phyloP scores from a whole-genome alignment of 495 filamentous ascomycete genomes.

The Pseudomonodictys pantanalensis region DNA sequence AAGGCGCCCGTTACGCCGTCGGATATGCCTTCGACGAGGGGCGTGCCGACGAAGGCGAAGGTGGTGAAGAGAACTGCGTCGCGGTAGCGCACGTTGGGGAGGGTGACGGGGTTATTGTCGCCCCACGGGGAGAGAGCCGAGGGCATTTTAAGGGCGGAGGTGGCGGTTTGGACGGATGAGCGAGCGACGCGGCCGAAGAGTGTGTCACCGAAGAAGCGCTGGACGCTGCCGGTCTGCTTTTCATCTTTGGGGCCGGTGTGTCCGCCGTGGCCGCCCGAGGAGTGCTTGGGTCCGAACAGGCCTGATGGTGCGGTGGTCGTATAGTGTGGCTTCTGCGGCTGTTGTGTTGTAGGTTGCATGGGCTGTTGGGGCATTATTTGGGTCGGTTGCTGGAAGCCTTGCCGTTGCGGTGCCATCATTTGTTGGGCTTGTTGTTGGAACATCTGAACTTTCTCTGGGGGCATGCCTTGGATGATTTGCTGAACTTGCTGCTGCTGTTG shows the following conservation, averaged over 20 bases:
- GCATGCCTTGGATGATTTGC: constrained; percentile 28
- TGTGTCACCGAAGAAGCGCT: constrained; percentile 43
- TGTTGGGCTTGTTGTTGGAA: constrained; percentile 31
- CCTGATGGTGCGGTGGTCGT: constrained; percentile 14
- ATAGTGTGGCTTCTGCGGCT: constrained; percentile 11
- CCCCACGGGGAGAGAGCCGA: constrained; percentile 43
- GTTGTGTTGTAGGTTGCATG: constrained; percentile 9
- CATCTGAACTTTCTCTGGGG: constrained; percentile 31
- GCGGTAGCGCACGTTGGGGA: constrained; percentile 45
- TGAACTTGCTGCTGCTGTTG: constrained; percentile 33
- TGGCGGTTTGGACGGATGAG: constrained; percentile 39
- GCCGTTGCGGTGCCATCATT: constrained; percentile 5
- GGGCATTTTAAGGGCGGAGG: constrained; percentile 41
- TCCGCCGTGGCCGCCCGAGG: constrained; percentile 2
- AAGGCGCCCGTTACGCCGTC: constrained; percentile 34
- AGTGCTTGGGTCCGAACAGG: constrained; percentile 17
- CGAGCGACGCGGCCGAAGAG: constrained; percentile 42
- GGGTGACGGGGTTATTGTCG: constrained; percentile 45
- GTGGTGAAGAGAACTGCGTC: constrained; percentile 45
- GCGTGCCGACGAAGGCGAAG: constrained; percentile 40
- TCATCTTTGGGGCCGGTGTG: constrained; percentile 36
- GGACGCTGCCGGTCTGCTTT: constrained; percentile 37
- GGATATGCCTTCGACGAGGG: constrained; percentile 37
- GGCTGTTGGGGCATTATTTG: constrained; percentile 21
- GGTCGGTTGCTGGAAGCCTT: constrained; percentile 6